A percentile compares a stretch with the other conserved stretches of the same genome.
Conservation (phyloP, 2,329 filamentous ascomycete species). For the Leptosphaerulina australis region DNA sequence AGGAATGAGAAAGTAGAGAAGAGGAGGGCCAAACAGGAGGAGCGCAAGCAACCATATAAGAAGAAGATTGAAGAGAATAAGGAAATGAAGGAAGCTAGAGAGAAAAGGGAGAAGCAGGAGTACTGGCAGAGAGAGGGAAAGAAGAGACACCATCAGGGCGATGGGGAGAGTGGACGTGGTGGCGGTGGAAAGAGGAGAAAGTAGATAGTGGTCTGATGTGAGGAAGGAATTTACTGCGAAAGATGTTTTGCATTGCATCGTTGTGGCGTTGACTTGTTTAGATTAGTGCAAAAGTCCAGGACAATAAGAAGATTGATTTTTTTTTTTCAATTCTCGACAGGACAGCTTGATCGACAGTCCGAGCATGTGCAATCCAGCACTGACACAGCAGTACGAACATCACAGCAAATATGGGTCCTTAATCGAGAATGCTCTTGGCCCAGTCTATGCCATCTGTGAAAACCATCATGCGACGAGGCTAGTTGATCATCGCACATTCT, state of each 20-base stretch:
- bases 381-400: too few species aligned
- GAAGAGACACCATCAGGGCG: constrained; percentile 68
- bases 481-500: too few species aligned
- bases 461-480: too few species aligned
- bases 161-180: constrained; percentile 54
- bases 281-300: background rate
- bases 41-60: constrained; percentile 77
- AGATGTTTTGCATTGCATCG: constrained; percentile 7
- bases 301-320: too few species aligned
- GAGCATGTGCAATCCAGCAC: too few species aligned
- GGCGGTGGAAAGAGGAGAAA: constrained; percentile 46
- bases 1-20: constrained; percentile 90
- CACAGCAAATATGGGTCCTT: too few species aligned
- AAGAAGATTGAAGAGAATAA: constrained; percentile 81
- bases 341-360: too few species aligned
- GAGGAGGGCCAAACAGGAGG: constrained; percentile 83
- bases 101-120: constrained; percentile 90
- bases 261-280: background rate
- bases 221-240: too few species aligned
- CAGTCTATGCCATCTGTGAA: too few species aligned
- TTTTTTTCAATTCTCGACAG: too few species aligned
- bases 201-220: constrained; percentile 11
- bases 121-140: constrained; percentile 92
- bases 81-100: constrained; percentile 83
- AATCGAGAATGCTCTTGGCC: too few species aligned